Percentiles rank a stretch among this genome's conserved stretches.
These are phyloP conservation scores for Fomitopsis serialis DNA, from an alignment of 768 basidiomycete genomes.

Conservation along the genomic window DNA sequence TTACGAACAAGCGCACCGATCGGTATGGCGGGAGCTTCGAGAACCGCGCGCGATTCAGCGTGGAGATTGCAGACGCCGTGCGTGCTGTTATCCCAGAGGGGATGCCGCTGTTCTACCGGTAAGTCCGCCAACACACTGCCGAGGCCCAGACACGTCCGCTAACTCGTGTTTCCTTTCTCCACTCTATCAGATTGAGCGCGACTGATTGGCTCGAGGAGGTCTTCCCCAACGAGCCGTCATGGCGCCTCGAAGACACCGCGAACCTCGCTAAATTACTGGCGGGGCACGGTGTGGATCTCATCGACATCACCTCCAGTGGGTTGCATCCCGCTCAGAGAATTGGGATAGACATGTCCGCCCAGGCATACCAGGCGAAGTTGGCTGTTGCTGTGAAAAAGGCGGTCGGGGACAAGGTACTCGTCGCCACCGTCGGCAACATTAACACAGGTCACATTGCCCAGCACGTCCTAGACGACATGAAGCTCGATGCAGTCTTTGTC, in stretches of 20 bases:
- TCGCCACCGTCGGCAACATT: conserved; percentile 54
- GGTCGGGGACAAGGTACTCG: conserved; percentile 36
- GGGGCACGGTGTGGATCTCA: conserved; percentile 64
- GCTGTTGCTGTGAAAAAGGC: conserved; percentile 36
- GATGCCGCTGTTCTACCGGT: conserved; percentile 73
- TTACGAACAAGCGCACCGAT: conserved; percentile 37
- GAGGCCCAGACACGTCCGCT: conserved; percentile 42
- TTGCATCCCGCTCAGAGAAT: conserved; percentile 40
- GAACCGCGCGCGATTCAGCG: conserved; percentile 46
- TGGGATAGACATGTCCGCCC: conserved; percentile 23
- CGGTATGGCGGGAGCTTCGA: conserved; percentile 44
- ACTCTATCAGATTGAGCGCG: not conserved
- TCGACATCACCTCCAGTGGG: conserved; percentile 70
- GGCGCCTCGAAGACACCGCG: conserved; percentile 66
- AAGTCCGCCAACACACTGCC: conserved; percentile 24
- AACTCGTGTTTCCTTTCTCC: conserved; percentile 29
- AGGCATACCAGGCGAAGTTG: conserved; percentile 15
- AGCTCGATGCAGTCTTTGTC: conserved; percentile 38
- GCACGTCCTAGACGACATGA: conserved; percentile 49
- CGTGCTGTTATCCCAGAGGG: conserved; percentile 50
- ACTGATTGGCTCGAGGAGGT: conserved; percentile 67
- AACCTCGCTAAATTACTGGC: conserved; percentile 50
- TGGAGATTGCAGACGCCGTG: conserved; percentile 61
- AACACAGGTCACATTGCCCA: conserved; percentile 52
- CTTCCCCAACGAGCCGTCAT: conserved; percentile 52